phyloP scores from a whole-genome alignment of 2,329 filamentous ascomycete species.

The Sarocladium oryzae region DNA sequence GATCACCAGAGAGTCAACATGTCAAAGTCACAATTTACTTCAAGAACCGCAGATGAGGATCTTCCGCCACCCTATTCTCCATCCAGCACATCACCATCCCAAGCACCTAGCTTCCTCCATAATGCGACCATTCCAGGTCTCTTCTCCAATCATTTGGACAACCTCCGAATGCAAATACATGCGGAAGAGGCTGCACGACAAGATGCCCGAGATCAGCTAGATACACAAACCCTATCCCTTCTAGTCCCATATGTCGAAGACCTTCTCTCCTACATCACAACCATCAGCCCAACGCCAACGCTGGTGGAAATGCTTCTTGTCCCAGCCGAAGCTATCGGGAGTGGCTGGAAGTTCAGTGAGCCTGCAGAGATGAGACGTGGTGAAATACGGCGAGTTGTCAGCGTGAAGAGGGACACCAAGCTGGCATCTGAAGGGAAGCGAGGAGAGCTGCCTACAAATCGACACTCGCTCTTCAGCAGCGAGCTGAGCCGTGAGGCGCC shows the following conservation, averaged over 20 bases:
- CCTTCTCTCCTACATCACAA: conserved; percentile 26
- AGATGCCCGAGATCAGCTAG: conserved; percentile 3
- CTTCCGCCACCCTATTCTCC: conserved; percentile 2
- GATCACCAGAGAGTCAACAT: no score
- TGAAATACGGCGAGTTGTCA: conserved; percentile 25
- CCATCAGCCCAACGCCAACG: conserved; percentile 23
- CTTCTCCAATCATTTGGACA: conserved; percentile 7
- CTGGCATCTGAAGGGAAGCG: conserved; percentile 11
- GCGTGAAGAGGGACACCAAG: conserved; percentile 19
- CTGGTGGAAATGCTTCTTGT: conserved; percentile 39
- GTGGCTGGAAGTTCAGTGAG: conserved; percentile 29
- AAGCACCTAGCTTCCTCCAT: background rate
- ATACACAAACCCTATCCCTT: conserved; percentile 7
- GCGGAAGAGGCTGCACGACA: background rate
- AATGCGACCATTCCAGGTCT: background rate
- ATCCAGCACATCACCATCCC: background rate
- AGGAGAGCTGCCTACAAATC: conserved; percentile 8
- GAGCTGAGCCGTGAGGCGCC: background rate
- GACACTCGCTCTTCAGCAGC: conserved; percentile 5
- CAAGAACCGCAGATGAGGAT: background rate
- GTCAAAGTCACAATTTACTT: background rate
- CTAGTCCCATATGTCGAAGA: conserved; percentile 37
- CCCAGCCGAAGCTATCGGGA: conserved; percentile 32
- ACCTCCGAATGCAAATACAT: background rate
- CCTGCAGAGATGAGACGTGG: conserved; percentile 21